Conservation (phyloP, 2,329 filamentous ascomycete species). For the Microdochium trichocladiopsis region DNA sequence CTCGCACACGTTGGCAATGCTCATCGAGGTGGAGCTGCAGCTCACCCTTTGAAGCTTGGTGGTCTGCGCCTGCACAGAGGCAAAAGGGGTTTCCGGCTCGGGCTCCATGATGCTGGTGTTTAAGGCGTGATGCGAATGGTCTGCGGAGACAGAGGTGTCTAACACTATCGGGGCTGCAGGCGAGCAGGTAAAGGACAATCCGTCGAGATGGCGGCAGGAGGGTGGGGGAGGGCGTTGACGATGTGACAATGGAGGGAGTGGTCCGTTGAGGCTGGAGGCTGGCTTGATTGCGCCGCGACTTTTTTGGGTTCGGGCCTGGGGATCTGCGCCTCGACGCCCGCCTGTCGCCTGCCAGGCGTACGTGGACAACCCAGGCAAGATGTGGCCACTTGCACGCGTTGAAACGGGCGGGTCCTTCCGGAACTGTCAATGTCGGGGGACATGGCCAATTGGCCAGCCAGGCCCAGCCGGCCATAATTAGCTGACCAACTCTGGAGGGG, state of each 20-base stretch:
- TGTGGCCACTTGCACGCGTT: no score
- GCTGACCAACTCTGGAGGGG: neutral
- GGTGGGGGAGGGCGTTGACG: neutral
- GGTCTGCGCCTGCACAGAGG: constrained; percentile 80
- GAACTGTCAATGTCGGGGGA: no score
- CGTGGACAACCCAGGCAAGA: no score
- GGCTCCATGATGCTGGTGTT: constrained; percentile 81
- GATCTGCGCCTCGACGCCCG: neutral
- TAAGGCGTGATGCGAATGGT: no score
- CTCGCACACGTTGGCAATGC: no score
- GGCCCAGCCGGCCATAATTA: no score
- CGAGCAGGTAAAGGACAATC: neutral
- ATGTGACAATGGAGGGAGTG: neutral
- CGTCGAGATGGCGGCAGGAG: neutral
- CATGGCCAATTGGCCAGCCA: no score
- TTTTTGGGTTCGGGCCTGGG: neutral
- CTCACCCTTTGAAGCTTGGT: constrained; percentile 65
- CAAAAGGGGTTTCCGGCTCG: constrained; percentile 78
- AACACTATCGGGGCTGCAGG: no score
- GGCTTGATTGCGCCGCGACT: neutral
- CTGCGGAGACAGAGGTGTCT: no score
- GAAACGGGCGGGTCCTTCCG: no score
- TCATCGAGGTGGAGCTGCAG: constrained; percentile 8
- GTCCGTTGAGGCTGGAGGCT: neutral
- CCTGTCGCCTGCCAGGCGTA: no score